phyloP scores from a whole-genome alignment of 169 alveolate species.

The Plasmodium fragile region DNA sequence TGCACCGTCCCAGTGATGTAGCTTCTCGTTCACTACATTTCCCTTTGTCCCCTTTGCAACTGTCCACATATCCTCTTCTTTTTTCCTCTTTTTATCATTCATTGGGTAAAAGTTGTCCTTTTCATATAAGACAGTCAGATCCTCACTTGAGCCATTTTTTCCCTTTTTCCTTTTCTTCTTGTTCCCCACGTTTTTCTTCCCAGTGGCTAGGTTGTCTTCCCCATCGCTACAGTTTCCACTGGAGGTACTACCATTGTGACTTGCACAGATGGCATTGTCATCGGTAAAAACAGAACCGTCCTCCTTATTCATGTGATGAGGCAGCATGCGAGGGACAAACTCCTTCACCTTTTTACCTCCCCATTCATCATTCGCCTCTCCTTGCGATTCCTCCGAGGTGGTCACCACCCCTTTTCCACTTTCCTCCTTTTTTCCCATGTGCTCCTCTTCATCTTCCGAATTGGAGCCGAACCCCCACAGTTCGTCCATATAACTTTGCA shows the following conservation, averaged over 20 bases:
- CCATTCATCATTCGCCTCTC: background rate
- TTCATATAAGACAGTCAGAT: background rate
- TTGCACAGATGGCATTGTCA: background rate
- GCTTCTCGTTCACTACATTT: background rate
- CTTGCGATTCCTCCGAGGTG: background rate
- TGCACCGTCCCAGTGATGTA: background rate
- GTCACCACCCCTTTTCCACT: background rate
- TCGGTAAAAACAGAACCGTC: background rate
- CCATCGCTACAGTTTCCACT: background rate
- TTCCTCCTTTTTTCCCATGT: background rate
- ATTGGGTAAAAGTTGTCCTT: background rate
- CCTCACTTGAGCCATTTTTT: background rate
- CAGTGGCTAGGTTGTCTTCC: background rate
- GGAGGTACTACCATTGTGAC: background rate
- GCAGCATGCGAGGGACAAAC: background rate
- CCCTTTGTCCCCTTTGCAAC: background rate
- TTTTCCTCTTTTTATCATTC: background rate
- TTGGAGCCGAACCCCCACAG: conserved; percentile 44
- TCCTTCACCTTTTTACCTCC: background rate
- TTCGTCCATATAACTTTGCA: conserved; percentile 46
- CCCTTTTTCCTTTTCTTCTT: background rate
- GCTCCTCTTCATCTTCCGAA: conserved; percentile 4
- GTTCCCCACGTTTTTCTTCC: background rate
- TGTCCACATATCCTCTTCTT: background rate
- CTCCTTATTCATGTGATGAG: background rate